Base-by-base conservation (phyloP, 306 rosid species). In the Abrus pulchellus region DNA sequence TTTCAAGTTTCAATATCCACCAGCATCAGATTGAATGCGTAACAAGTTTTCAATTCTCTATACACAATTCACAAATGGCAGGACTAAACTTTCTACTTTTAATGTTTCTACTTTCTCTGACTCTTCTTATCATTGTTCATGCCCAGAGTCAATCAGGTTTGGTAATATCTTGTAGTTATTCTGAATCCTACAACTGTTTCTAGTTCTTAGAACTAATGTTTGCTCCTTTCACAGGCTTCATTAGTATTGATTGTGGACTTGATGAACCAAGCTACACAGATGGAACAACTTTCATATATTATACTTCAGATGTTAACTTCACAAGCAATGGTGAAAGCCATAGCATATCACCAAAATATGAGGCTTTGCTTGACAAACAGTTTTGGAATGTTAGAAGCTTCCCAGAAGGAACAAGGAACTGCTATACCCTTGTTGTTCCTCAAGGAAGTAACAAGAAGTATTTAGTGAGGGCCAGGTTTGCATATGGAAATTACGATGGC, bases 361-460 rank as follows among this genome's bases (percentile, higher is more conserved):
- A 74, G 53, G 63, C 72, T 9, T 66, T 74, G 70, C 79, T 82
- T 44, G 14, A 34, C 11, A 85, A 47, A 10, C 88, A 68, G 48
- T 82, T 85, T 43, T 82, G 84, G 88, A 85, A 85, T 52, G 86
- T 85, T 11, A 79, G 84, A 79, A 85, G 86, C 50, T 85, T 85
- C 79, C 82, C 82, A 2, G 66, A 7, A 74, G 84, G 82, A 73
- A 61, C 71, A 0, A 85, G 88, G 41, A 82, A 85, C 67, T 85
- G 86, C 72, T 82, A 78, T 41, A 78, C 86, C 40, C 72, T 85
- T 40, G 14, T 10, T 41, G 83, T 43, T 74, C 57, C 89, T 29
- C 82, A 74, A 38, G 86, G 72, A 61, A 62, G 82, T 11, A 64
- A 54, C 82, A 82, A 68, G 0, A 85, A 82, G 36, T 78, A 68